Conservation (phyloP, 2,329 filamentous ascomycete species). For the Talaromyces sp. region DNA sequence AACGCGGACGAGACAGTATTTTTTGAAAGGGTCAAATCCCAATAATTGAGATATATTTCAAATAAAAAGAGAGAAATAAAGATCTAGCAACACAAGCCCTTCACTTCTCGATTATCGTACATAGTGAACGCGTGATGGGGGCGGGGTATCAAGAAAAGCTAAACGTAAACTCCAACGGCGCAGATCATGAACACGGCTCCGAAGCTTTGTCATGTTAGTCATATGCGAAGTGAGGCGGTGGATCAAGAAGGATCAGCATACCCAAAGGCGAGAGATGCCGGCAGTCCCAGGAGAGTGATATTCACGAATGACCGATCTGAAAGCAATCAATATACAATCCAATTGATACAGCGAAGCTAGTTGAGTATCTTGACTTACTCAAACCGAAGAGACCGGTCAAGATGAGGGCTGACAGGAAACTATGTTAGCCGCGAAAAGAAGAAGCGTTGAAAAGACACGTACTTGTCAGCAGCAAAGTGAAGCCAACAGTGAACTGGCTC, state of each 20-base stretch:
- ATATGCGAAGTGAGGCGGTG: neutral
- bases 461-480: constrained; percentile 66
- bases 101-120: constrained; percentile 29
- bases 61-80: constrained; percentile 6
- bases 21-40: neutral
- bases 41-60: constrained; percentile 19
- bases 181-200: constrained; percentile 98
- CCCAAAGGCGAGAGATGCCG: constrained; percentile 85
- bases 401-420: constrained; percentile 47
- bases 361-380: constrained; percentile 53
- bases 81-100: constrained; percentile 25
- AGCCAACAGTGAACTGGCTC: constrained; percentile 76
- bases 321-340: constrained; percentile 10
- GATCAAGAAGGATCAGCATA: constrained; percentile 45
- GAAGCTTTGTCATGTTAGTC: constrained; percentile 52
- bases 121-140: constrained; percentile 17
- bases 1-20: neutral
- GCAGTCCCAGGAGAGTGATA: constrained; percentile 71
- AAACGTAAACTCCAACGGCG: constrained; percentile 97
- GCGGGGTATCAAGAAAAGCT: constrained; percentile 27
- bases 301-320: constrained; percentile 75
- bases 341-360: neutral
- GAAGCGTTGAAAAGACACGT: constrained; percentile 13
- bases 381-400: constrained; percentile 77
- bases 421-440: neutral